Evolutionary conservation across 139 green algal species (phyloP), one percentile per base, ranked within the genome.

Genomic region (Volvox africanus): DNA sequence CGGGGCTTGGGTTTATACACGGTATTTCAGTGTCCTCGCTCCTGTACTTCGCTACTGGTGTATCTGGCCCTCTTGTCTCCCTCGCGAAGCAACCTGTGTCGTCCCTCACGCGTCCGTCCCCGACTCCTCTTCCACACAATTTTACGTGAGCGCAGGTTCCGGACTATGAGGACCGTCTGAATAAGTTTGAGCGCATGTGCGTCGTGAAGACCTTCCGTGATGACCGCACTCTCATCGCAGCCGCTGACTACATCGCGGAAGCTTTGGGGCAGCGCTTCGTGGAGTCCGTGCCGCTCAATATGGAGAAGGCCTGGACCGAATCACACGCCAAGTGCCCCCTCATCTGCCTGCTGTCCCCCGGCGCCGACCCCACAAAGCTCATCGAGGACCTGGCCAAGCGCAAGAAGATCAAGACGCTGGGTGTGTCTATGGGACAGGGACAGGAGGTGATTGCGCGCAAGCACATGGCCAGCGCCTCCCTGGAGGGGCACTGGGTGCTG

Each of bases 401-500:
- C 87, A 99, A 98, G 93, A 99, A 99, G 95, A 97, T 98, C 90
- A 98, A 98, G 94, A 97, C 94, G 44, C 93, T 99, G 93, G 97
- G 96, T 2, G 97, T 99, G 85, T 97, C 94, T 61, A 98, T 99
- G 97, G 98, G 98, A 22, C 98, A 99, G 80, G 93, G 93, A 37
- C 93, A 95, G 93, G 97, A 99, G 95, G 93, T 99, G 36, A 98
- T 99, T 82, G 98, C 98, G 77, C 95, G 98, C 86, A 97, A 97
- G 94, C 96, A 97, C 93, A 96, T 99, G 95, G 95, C 96, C 28
- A 95, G 94, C 9, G 98, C 98, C 18, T 94, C 91, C 19, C 92
- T 95, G 68, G 97, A 99, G 94, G 98, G 98, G 33, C 96, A 98
- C 87, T 99, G 98, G 98, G 97, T 99, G 85, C 96, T 99, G 91